Base-by-base conservation (phyloP, 257 asterid genomes). In the Capsicum baccatum region DNA sequence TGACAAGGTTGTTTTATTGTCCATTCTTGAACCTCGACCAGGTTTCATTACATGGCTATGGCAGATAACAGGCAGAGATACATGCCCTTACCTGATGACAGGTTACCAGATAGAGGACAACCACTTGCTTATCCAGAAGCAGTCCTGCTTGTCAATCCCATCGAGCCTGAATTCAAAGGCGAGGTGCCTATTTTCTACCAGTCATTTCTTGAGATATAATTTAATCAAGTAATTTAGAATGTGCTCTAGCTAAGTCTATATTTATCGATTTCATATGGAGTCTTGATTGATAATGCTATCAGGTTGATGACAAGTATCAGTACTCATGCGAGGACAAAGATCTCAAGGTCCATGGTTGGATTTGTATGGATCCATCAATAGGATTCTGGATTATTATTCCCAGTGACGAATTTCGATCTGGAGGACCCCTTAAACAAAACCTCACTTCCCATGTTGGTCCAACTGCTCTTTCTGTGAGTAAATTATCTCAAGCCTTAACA, bases 231-330 rank as follows among this genome's bases (percentile, higher is more conserved):
- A 68, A 15, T 14, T 68, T 15, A 15, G 8, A 68, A 1, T 37
- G 54, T 39, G 8, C 78, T 39, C 54, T 39, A 26, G 0, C 33
- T 26, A 26, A 26, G 33, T 26, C 33, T 26, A 26, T 10, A 3
- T 71, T 10, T 0, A 71, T n/a, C 70, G 35, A 3, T 13, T n/a
- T 13, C 0, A 68, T 12, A 12, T 62, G 63, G 80, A 6, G 60
- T 48, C 80, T 37, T 86, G 82, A 55, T 85, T n/a, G 64, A 48
- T 83, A 57, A 33, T 79, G 48, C 56, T n/a, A 73, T 76, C 88
- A 94, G 98, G 97, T 94, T 80, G 98, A 94, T 87, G 98, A 94
- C 87, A 94, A 94, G 89, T 94, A 94, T 68, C 94, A 89, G 70
- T 93, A 94, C 87, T 87, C 97, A 44, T 81, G 87, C 11, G 94